Base-by-base conservation (phyloP, 306 rosid genomes). In the Dalbergia oliveri region DNA sequence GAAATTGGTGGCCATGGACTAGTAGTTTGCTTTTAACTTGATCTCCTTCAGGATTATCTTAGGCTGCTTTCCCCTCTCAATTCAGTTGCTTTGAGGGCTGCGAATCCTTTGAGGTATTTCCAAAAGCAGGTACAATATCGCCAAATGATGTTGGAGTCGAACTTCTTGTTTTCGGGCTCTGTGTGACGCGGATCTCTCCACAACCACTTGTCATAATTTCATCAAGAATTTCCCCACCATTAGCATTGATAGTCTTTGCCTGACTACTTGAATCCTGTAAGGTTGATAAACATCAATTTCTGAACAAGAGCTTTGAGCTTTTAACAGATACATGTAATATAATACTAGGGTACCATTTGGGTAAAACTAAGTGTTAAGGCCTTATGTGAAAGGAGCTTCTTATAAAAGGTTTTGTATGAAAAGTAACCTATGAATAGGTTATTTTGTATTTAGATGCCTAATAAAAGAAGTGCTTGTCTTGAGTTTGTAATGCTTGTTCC, bases 151-250 rank as follows among this genome's bases (percentile, higher is more conserved):
- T 78, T 75, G 95, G 86, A 12, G 92, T 85, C 33, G 93, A 85
- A 70, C 91, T 86, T 35, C 84, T 86, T 44, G 87, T 65, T 75
- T 89, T 90, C 9, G 94, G 89, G 78, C 92, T 85, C 43, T 85
- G 88, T 8, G 79, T 80, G 65, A 49, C 81, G 33, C 90, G 89
- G 76, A 93, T 84, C 86, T 93, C 97, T 12, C 92, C 95, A 11
- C 89, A 87, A 84, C 92, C 87, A 79, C 90, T 88, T 65, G 96
- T 88, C 71, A 85, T 85, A 23, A 90, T 83, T 73, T 89, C 97
- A 26, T 93, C 97, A 66, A 89, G 92, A 75, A 93, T 74, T 81
- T 93, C 97, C 60, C 88, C 88, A 21, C 83, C 65, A 59, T 77
- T 92, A n/a, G 82, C 60, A 78, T 73, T 90, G 37, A 63, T 44